Conservation (phyloP, 345 rosid genomes). For the Eucalyptus curtisii region DNA sequence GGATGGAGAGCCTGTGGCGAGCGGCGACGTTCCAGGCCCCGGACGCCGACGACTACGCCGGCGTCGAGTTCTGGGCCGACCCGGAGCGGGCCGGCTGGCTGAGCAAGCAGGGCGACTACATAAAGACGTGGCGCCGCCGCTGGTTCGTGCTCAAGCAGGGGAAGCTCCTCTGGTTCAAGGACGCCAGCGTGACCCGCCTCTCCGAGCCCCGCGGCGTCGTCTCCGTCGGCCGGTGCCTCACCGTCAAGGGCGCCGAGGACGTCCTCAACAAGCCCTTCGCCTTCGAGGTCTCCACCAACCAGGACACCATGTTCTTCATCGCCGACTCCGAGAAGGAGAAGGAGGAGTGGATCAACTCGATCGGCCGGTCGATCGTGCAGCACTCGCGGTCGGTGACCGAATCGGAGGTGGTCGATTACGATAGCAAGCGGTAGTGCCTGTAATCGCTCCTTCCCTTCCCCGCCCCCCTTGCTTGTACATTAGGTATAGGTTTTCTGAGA, state of each 20-base stretch:
- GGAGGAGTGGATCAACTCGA: slow-evolving; percentile 90
- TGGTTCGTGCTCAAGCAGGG: slow-evolving; percentile 82
- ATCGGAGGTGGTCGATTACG: slow-evolving; percentile 68
- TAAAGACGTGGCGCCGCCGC: slow-evolving; percentile 83
- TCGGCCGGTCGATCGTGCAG: slow-evolving; percentile 76
- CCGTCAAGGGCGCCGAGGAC: slow-evolving; percentile 89
- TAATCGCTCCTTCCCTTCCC: background rate
- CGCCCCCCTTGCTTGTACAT: background rate
- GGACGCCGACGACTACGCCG: slow-evolving; percentile 48
- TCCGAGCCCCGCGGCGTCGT: slow-evolving; percentile 71
- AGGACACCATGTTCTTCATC: slow-evolving; percentile 55
- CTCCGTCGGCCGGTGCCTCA: slow-evolving; percentile 51
- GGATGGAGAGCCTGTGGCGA: slow-evolving; percentile 65
- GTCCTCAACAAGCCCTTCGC: slow-evolving; percentile 58
- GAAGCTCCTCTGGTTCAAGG: slow-evolving; percentile 81
- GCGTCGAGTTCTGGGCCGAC: slow-evolving; percentile 57
- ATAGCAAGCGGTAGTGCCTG: slow-evolving; percentile 6
- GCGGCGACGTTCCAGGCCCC: slow-evolving; percentile 62
- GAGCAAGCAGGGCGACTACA: slow-evolving; percentile 72
- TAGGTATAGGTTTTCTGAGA: background rate
- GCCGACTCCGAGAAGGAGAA: slow-evolving; percentile 79
- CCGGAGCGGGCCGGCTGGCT: slow-evolving; percentile 81
- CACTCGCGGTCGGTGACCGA: slow-evolving; percentile 75
- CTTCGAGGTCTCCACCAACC: slow-evolving; percentile 58
- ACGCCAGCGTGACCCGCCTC: slow-evolving; percentile 26